Percentiles rank a stretch among this genome's conserved stretches.
Evolutionary conservation across 345 rosid species (phyloP).

Genomic region (Citrus inodora): DNA sequence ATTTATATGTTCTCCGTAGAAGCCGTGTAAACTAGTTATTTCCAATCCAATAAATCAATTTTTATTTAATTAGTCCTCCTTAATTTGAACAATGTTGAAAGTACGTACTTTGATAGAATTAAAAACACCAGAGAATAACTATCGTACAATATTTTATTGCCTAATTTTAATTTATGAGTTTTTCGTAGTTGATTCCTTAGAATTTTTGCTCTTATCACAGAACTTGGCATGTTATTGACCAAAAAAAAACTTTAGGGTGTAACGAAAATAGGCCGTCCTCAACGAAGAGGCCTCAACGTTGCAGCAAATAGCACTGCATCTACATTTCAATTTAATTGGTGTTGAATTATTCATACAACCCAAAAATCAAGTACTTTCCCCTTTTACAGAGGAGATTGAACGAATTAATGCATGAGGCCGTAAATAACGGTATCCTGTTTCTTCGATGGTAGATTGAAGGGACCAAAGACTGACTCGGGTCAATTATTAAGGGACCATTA

Average conservation of each 20-base stretch:
- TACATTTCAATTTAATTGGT: too few relatives aligned
- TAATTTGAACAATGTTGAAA: not conserved
- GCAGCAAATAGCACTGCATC: too few relatives aligned
- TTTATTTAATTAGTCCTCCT: not conserved
- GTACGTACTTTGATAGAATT: not conserved
- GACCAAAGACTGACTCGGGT: too few relatives aligned
- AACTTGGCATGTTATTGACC: not conserved
- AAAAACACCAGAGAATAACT: too few relatives aligned
- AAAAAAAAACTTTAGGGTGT: too few relatives aligned
- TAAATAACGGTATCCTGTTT: too few relatives aligned
- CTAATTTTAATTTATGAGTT: not conserved
- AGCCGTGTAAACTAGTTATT: not conserved
- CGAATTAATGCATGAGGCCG: not conserved
- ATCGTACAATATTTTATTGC: too few relatives aligned
- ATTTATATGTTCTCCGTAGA: not conserved
- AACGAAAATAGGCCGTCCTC: too few relatives aligned
- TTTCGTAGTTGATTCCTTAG: too few relatives aligned
- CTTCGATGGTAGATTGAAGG: not conserved
- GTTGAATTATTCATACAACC: not conserved
- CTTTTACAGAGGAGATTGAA: not conserved
- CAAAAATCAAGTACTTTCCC: not conserved
- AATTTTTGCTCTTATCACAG: not conserved
- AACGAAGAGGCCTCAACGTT: too few relatives aligned
- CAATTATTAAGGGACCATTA: too few relatives aligned
- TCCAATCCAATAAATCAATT: not conserved